These are phyloP conservation scores for Cadophora gregata DNA, from an alignment of 2,329 filamentous ascomycete species.

Conservation along the genomic window DNA sequence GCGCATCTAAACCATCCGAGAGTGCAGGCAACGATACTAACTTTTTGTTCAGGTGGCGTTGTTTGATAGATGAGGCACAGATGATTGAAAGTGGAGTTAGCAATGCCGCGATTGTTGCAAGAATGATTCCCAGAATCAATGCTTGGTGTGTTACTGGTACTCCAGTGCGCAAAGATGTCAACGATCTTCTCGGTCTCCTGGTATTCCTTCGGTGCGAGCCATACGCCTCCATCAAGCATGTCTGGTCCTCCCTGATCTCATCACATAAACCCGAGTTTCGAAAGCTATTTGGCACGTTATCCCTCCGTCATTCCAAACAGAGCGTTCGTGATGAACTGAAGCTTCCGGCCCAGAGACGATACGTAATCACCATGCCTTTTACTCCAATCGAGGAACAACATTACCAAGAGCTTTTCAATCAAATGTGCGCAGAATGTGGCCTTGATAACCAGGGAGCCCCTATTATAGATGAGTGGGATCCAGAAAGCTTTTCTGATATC, in stretches of 20 bases:
- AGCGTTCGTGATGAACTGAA: conserved; percentile 78
- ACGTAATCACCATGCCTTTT: conserved; percentile 89
- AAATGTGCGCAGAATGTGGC: conserved; percentile 75
- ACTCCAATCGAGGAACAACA: conserved; percentile 90
- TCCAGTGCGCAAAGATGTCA: conserved; percentile 79
- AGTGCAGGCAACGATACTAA: neutral
- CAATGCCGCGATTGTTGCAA: conserved; percentile 80
- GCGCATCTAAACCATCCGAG: neutral
- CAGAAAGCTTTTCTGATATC: conserved; percentile 63
- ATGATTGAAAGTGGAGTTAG: conserved; percentile 92
- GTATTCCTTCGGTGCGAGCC: conserved; percentile 82
- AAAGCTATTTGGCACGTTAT: conserved; percentile 71
- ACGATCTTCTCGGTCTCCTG: conserved; percentile 80
- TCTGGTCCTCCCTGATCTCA: conserved; percentile 72
- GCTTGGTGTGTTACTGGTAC: conserved; percentile 94
- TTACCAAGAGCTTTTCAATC: conserved; percentile 76
- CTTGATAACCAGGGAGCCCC: conserved; percentile 70
- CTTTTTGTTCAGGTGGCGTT: conserved; percentile 63
- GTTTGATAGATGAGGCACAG: conserved; percentile 81
- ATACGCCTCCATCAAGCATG: conserved; percentile 65
- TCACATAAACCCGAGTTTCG: conserved; percentile 69
- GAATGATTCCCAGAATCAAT: conserved; percentile 80
- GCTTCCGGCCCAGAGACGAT: conserved; percentile 82
- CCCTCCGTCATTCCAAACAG: conserved; percentile 86
- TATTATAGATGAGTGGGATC: conserved; percentile 69